Percentiles rank a stretch among this genome's conserved stretches.
These are phyloP conservation scores for Suhomyces ambrosiae DNA, from an alignment of 1,139 yeast genomes.

Conservation along the genomic window DNA sequence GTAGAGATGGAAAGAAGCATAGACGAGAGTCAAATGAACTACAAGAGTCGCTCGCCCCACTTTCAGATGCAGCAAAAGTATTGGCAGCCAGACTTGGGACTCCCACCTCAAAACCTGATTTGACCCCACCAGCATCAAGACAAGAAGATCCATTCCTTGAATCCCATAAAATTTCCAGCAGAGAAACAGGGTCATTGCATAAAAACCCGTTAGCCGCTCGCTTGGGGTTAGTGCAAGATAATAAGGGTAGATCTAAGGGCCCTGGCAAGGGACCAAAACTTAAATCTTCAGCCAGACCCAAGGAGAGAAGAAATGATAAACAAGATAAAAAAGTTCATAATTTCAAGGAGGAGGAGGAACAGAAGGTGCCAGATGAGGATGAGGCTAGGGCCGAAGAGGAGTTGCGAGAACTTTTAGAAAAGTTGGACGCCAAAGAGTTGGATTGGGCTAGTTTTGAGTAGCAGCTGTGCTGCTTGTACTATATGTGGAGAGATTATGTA, in stretches of 20 bases:
- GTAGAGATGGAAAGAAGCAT: background rate
- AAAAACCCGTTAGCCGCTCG: slow-evolving; percentile 1
- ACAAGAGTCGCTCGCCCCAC: slow-evolving; percentile 23
- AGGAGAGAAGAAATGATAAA: background rate
- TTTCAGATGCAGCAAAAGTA: slow-evolving; percentile 30
- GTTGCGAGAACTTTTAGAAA: slow-evolving; percentile 18
- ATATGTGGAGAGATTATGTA: background rate
- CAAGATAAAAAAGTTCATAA: background rate
- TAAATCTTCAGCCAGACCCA: background rate
- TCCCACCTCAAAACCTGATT: too few relatives aligned
- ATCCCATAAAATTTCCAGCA: too few relatives aligned
- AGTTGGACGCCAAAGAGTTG: slow-evolving; percentile 19
- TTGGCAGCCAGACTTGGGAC: slow-evolving; percentile 31
- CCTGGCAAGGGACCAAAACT: slow-evolving; percentile 12
- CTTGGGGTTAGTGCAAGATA: background rate
- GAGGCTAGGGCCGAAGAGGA: slow-evolving; percentile 19
- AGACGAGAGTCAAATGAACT: slow-evolving; percentile 3
- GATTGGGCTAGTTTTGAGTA: slow-evolving; percentile 22
- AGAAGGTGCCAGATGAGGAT: slow-evolving; percentile 14
- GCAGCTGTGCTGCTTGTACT: background rate
- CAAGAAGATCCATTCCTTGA: too few relatives aligned
- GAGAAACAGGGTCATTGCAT: background rate
- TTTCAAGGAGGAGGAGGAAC: slow-evolving; percentile 16
- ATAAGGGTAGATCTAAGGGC: background rate
- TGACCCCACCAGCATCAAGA: slow-evolving; percentile 8